These are phyloP conservation scores for Elsinoe arachidis DNA, from an alignment of 2,329 filamentous ascomycete species.

Conservation along the genomic window DNA sequence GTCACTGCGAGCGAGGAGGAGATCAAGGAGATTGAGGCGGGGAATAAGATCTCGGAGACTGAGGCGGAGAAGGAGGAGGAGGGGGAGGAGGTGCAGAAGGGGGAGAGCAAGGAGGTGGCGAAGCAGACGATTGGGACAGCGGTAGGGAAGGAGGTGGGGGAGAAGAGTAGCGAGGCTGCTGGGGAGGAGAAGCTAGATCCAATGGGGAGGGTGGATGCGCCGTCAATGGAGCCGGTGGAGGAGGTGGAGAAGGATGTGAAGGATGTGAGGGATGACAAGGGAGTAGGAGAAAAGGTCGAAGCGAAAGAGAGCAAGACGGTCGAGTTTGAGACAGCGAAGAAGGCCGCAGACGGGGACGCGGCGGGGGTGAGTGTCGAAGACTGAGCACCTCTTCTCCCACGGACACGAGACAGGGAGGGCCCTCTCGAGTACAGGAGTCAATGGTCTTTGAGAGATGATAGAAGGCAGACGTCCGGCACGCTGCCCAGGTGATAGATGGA, in stretches of 20 bases:
- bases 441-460: background rate
- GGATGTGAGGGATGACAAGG: background rate
- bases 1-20: constrained; percentile 23
- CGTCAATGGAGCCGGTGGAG: constrained; percentile 16
- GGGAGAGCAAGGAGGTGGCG: background rate
- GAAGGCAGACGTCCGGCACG: background rate
- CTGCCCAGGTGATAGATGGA: background rate
- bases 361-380: constrained; percentile 32
- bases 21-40: constrained; percentile 27
- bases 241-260: constrained; percentile 17
- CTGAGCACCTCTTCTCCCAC: constrained; percentile 14
- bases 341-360: constrained; percentile 22
- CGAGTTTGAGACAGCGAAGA: constrained; percentile 19
- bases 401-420: background rate
- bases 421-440: background rate
- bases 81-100: constrained; percentile 11
- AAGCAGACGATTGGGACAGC: background rate
- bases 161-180: constrained; percentile 23
- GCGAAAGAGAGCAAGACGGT: constrained; percentile 17
- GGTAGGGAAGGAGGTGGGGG: constrained; percentile 19
- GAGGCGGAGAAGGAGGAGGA: constrained; percentile 19
- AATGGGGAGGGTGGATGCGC: constrained; percentile 16
- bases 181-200: constrained; percentile 17
- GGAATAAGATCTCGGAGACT: constrained; percentile 24
- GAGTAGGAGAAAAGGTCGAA: background rate